These are phyloP conservation scores for Fragaria ananassa DNA, from an alignment of 306 rosid species.

Conservation along the genomic window DNA sequence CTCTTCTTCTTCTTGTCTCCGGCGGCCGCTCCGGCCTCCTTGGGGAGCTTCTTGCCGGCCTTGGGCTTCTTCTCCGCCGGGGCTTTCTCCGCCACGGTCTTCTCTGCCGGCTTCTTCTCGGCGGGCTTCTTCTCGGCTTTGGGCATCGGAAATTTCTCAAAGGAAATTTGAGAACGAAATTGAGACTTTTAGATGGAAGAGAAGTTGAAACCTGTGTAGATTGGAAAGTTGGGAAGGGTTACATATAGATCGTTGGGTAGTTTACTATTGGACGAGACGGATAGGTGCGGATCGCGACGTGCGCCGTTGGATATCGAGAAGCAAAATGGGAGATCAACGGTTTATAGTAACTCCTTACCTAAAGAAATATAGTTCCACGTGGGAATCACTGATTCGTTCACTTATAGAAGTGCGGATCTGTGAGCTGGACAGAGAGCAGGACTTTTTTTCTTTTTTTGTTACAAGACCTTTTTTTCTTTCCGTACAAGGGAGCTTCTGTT, in stretches of 20 bases:
- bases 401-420: not conserved
- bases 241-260: not conserved
- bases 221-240: fast-evolving
- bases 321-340: not conserved
- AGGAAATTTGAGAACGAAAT: not conserved
- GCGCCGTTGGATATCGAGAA: not conserved
- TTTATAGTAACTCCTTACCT: not conserved
- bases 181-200: not conserved
- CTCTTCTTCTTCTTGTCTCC: slow-evolving; percentile 72
- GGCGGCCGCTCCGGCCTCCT: slow-evolving; percentile 48
- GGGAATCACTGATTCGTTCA: not conserved
- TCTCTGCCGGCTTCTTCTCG: slow-evolving; percentile 59
- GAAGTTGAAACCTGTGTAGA: not conserved
- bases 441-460: too few relatives aligned
- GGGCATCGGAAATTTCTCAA: slow-evolving; percentile 32
- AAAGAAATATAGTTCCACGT: not conserved
- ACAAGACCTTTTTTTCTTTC: too few relatives aligned
- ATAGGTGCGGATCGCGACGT: slow-evolving; percentile 3
- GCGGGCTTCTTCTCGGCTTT: slow-evolving; percentile 77
- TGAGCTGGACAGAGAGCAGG: not conserved
- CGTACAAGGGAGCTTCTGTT: too few relatives aligned
- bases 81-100: slow-evolving; percentile 41
- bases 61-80: slow-evolving; percentile 73
- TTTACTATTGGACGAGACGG: not conserved
- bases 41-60: slow-evolving; percentile 72